These are phyloP conservation scores for Leccinum uliginosum DNA, from an alignment of 768 basidiomycete species.

Conservation along the genomic window DNA sequence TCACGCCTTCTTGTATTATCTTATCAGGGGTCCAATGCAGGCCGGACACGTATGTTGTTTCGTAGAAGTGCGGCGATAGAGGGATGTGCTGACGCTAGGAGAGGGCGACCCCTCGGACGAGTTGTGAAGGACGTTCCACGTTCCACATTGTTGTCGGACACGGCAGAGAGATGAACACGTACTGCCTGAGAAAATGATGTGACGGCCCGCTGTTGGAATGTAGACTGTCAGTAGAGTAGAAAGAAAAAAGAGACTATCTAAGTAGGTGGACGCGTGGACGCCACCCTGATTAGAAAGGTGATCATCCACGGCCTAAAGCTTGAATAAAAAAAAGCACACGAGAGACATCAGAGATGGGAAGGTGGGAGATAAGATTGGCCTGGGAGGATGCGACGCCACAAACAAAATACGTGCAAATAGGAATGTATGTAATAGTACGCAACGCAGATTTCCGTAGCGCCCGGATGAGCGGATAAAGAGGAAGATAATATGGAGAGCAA, in stretches of 20 bases:
- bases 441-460: conserved; percentile 29
- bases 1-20: conserved; percentile 22
- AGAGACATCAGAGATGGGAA: conserved; percentile 12
- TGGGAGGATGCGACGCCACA: conserved; percentile 24
- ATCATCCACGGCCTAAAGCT: conserved; percentile 9
- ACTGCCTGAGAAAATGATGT: conserved; percentile 18
- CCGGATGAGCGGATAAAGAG: conserved; percentile 25
- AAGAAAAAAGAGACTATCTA: not conserved
- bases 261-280: not conserved
- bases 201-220: not conserved
- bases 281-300: not conserved
- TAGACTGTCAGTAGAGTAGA: not conserved
- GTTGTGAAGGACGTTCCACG: conserved; percentile 16
- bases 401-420: conserved; percentile 21
- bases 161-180: conserved; percentile 15
- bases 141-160: conserved; percentile 15
- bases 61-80: conserved; percentile 18
- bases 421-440: conserved; percentile 24
- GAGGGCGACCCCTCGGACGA: conserved; percentile 13
- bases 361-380: conserved; percentile 32
- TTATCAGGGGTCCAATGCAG: conserved; percentile 24
- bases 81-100: conserved; percentile 8
- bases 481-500: conserved; percentile 7
- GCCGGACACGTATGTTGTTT: conserved; percentile 21
- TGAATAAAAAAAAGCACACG: conserved; percentile 6